Evolutionary conservation across 2,329 filamentous ascomycete genomes (phyloP).

Genomic region (Truncatella angustata): DNA sequence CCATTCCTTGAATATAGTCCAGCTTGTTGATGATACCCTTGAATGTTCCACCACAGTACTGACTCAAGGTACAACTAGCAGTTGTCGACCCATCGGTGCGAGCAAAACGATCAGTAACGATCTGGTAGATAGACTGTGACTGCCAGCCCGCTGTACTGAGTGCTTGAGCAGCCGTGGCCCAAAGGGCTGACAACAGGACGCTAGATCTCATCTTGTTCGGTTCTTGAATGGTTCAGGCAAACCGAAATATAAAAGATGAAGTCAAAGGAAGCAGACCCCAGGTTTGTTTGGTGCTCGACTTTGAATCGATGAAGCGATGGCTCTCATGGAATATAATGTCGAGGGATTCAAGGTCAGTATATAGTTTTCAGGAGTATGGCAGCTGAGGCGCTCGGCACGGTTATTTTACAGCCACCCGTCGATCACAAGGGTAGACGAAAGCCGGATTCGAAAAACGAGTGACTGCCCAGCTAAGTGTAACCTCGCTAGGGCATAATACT

Average conservation of each 20-base stretch:
- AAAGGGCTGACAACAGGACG: not conserved
- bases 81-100: conserved; percentile 35
- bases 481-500: too few relatives aligned
- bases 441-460: too few relatives aligned
- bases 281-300: not conserved
- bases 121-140: conserved; percentile 43
- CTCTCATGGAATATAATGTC: not conserved
- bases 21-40: conserved; percentile 45
- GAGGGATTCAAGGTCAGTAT: not conserved
- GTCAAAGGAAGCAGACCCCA: not conserved
- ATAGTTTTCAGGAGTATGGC: not conserved
- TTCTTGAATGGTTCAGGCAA: not conserved
- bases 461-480: too few relatives aligned
- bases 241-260: too few relatives aligned
- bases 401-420: not conserved
- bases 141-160: conserved; percentile 33
- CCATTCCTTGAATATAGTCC: conserved; percentile 49
- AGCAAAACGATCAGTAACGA: conserved; percentile 43
- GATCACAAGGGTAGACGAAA: not conserved
- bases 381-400: conserved; percentile 1
- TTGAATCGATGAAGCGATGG: not conserved
- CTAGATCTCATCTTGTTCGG: not conserved
- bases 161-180: conserved; percentile 15
- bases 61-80: conserved; percentile 21
- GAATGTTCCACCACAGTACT: conserved; percentile 52